Conservation (phyloP, 805 yeast genomes). For the Saccharomycopsis babjevae region DNA sequence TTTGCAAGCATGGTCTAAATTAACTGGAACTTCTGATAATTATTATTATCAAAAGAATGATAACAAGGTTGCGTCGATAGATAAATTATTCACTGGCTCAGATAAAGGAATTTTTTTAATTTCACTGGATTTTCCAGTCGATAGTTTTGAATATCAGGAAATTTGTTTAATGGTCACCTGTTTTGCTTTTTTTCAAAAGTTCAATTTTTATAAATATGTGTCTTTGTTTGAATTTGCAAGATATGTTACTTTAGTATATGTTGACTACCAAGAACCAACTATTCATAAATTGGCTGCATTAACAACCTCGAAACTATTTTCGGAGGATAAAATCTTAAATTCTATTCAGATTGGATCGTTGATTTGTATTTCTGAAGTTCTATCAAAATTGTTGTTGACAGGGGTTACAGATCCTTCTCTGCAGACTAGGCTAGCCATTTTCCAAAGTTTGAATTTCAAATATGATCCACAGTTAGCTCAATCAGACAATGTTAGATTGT, state of each 20-base stretch:
- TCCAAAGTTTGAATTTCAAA: constrained; percentile 57
- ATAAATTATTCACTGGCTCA: constrained; percentile 17
- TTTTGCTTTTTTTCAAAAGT: constrained; percentile 61
- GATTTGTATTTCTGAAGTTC: constrained; percentile 73
- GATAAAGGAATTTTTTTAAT: constrained; percentile 23
- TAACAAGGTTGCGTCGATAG: constrained; percentile 26
- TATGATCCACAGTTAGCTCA: constrained; percentile 92
- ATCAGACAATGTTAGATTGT: constrained; percentile 75
- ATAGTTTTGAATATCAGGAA: constrained; percentile 33
- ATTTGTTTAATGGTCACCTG: constrained; percentile 60
- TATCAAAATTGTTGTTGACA: constrained; percentile 67
- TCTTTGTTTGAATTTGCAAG: constrained; percentile 83
- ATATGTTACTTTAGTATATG: constrained; percentile 70
- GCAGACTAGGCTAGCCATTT: constrained; percentile 74
- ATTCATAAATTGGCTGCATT: constrained; percentile 80
- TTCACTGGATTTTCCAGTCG: neutral
- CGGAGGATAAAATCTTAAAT: constrained; percentile 71
- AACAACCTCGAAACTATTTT: constrained; percentile 68
- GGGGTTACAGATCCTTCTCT: constrained; percentile 84
- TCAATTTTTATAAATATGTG: constrained; percentile 57
- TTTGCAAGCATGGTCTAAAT: constrained; percentile 34
- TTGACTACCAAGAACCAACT: constrained; percentile 68
- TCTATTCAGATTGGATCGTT: constrained; percentile 77
- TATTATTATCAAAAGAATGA: constrained; percentile 45
- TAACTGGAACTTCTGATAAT: constrained; percentile 72